These are phyloP conservation scores for Zarea fungicola DNA, from an alignment of 2,329 filamentous ascomycete genomes.

Conservation along the genomic window DNA sequence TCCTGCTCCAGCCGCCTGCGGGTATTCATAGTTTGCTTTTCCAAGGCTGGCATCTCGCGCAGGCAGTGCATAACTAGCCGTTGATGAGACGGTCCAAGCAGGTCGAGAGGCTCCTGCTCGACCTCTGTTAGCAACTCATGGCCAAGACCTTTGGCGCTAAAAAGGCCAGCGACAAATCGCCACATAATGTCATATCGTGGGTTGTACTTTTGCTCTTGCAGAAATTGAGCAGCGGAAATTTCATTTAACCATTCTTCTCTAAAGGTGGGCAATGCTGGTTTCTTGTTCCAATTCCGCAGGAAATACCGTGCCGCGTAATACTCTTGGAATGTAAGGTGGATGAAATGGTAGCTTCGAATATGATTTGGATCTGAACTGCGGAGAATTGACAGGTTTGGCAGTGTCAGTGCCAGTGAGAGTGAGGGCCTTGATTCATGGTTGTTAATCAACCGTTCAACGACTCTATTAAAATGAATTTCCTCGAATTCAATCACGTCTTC, in stretches of 20 bases:
- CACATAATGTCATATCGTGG: slow-evolving; percentile 35
- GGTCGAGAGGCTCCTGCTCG: slow-evolving; percentile 28
- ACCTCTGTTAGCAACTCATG: slow-evolving; percentile 15
- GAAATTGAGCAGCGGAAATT: slow-evolving; percentile 20
- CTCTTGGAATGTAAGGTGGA: too few species aligned
- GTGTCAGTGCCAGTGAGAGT: slow-evolving; percentile 12
- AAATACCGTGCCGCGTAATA: slow-evolving; percentile 38
- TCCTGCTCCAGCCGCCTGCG: neutral
- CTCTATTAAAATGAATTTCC: slow-evolving; percentile 16
- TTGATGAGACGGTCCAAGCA: slow-evolving; percentile 32
- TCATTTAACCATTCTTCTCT: neutral
- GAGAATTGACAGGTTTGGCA: slow-evolving; percentile 30
- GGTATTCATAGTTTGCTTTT: neutral
- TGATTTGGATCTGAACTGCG: slow-evolving; percentile 25
- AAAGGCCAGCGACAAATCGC: slow-evolving; percentile 37
- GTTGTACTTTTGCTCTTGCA: slow-evolving; percentile 33
- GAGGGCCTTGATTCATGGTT: slow-evolving; percentile 18
- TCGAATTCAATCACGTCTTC: slow-evolving; percentile 30
- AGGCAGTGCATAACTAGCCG: slow-evolving; percentile 34
- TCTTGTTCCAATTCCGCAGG: slow-evolving; percentile 23
- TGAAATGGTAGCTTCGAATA: slow-evolving; percentile 32
- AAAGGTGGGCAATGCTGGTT: slow-evolving; percentile 15
- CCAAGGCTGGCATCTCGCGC: slow-evolving; percentile 21
- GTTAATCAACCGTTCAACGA: too few species aligned
- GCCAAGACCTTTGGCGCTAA: slow-evolving; percentile 16